phyloP scores from a whole-genome alignment of 2,329 filamentous ascomycete species.

The Clathrospora elynae region DNA sequence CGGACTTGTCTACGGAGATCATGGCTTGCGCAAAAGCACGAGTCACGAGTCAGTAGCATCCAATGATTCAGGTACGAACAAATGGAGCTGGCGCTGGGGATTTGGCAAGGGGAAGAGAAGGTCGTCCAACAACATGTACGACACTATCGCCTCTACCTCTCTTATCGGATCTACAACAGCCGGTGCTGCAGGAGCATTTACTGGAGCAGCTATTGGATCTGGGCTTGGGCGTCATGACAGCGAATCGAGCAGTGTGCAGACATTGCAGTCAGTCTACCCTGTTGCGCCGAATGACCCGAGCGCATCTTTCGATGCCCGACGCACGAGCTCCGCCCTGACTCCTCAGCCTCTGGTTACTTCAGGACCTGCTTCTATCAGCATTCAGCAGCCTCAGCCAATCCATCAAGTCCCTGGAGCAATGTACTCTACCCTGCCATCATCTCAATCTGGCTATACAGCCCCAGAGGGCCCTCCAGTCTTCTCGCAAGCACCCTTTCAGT shows the following conservation, averaged over 20 bases:
- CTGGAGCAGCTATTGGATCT: conserved; percentile 56
- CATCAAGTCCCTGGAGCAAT: conserved; percentile 72
- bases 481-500: conserved; percentile 32
- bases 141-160: conserved; percentile 44
- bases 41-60: conserved; percentile 61
- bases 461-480: conserved; percentile 51
- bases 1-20: conserved; percentile 65
- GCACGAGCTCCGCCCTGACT: conserved; percentile 56
- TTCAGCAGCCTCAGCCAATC: conserved; percentile 86
- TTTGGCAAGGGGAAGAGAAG: conserved; percentile 54
- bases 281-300: conserved; percentile 68
- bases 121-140: conserved; percentile 44
- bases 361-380: conserved; percentile 60
- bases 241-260: conserved; percentile 53
- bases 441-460: conserved; percentile 49
- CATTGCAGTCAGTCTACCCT: conserved; percentile 69
- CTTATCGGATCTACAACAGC: conserved; percentile 48
- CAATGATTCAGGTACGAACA: conserved; percentile 59
- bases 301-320: conserved; percentile 61
- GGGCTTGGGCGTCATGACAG: conserved; percentile 55
- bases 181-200: conserved; percentile 42
- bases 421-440: conserved; percentile 58
- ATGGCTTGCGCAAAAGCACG: conserved; percentile 44
- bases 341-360: conserved; percentile 43
- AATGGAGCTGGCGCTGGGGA: conserved; percentile 67